These are phyloP conservation scores for Aureobasidium sp. DNA, from an alignment of 2,329 filamentous ascomycete genomes.

Conservation along the genomic window DNA sequence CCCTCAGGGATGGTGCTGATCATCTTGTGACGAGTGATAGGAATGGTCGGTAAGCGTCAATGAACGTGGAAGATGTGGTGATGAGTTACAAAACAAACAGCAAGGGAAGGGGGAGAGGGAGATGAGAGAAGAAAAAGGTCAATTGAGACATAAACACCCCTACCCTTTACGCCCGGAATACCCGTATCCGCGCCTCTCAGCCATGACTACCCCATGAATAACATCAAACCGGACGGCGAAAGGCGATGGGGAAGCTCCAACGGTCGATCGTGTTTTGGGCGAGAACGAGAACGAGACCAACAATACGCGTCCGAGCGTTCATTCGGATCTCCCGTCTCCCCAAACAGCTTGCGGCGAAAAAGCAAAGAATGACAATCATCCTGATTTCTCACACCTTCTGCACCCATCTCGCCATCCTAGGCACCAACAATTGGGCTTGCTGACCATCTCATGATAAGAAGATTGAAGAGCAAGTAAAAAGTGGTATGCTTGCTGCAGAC, in stretches of 20 bases:
- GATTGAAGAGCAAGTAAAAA: background rate
- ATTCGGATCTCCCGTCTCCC: background rate
- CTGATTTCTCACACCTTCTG: background rate
- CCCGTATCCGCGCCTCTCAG: background rate
- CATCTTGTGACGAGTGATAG: background rate
- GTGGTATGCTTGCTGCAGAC: background rate
- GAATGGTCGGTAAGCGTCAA: no score
- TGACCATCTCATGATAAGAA: background rate
- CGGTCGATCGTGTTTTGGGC: background rate
- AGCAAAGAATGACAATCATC: background rate
- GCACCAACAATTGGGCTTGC: background rate
- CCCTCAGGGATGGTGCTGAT: background rate
- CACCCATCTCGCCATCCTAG: background rate
- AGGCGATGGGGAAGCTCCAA: background rate
- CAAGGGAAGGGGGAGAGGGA: background rate
- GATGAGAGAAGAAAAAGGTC: background rate
- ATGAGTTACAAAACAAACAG: background rate
- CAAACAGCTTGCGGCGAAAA: background rate
- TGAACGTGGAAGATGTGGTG: background rate
- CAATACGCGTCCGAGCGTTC: background rate
- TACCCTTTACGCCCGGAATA: background rate
- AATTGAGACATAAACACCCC: background rate
- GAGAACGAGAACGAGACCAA: background rate
- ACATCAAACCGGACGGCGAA: background rate
- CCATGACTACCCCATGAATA: background rate